Conservation (phyloP, 2,329 filamentous ascomycete genomes). For the Furcasterigmium furcatum region DNA sequence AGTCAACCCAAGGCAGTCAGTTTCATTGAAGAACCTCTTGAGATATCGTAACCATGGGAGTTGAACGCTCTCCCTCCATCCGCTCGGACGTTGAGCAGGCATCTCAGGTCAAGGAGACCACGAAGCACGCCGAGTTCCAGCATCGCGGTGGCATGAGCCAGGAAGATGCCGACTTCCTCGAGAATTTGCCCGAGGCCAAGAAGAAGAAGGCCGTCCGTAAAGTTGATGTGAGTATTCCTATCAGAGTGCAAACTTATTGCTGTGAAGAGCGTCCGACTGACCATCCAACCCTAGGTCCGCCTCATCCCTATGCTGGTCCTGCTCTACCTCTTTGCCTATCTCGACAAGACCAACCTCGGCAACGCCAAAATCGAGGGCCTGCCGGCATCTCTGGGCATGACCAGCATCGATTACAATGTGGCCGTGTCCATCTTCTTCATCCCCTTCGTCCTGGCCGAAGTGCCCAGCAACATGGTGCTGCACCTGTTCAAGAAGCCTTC, state of each 20-base stretch:
- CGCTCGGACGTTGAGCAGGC: conserved; percentile 18
- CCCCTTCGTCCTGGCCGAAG: conserved; percentile 49
- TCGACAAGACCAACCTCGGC: conserved; percentile 31
- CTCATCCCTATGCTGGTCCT: conserved; percentile 24
- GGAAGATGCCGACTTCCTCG: conserved; percentile 26
- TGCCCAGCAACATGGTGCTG: conserved; percentile 36
- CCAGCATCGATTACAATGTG: conserved; percentile 55
- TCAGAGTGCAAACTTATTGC: no score
- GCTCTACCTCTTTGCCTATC: conserved; percentile 23
- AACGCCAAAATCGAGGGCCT: conserved; percentile 55
- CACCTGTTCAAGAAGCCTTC: conserved; percentile 35
- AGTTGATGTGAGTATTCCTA: conserved; percentile 19
- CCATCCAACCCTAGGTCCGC: conserved; percentile 11
- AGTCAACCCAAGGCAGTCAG: background rate
- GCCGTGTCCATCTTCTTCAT: conserved; percentile 61
- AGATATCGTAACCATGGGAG: background rate
- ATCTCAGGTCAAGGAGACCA: conserved; percentile 17
- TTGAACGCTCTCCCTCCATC: conserved; percentile 2
- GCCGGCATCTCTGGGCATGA: conserved; percentile 46
- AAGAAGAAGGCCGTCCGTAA: conserved; percentile 24
- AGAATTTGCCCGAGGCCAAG: conserved; percentile 21
- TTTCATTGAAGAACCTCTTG: no score
- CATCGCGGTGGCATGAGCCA: conserved; percentile 9
- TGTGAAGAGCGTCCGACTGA: no score
- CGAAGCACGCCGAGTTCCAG: conserved; percentile 17